Conservation (phyloP, 768 basidiomycete genomes). For the Lactarius hatsudake region DNA sequence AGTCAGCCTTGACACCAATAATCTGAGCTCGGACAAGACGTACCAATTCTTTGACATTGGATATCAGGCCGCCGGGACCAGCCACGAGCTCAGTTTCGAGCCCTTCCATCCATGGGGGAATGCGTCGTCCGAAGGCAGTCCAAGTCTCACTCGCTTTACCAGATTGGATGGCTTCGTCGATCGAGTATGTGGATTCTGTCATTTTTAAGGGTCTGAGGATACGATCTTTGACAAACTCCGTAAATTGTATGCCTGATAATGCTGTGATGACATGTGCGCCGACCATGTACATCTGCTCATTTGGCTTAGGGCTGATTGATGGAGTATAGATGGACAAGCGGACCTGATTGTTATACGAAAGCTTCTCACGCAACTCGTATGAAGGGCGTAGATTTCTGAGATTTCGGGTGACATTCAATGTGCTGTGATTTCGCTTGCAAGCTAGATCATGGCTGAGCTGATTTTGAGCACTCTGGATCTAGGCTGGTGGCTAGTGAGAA, state of each 20-base stretch:
- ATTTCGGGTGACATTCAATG: conserved; percentile 22
- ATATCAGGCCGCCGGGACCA: conserved; percentile 15
- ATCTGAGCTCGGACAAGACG: too few relatives aligned
- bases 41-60: conserved; percentile 37
- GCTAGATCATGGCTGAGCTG: too few relatives aligned
- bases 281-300: too few relatives aligned
- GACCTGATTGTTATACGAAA: too few relatives aligned
- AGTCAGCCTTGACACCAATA: too few relatives aligned
- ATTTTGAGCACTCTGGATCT: background rate
- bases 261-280: too few relatives aligned
- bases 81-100: too few relatives aligned
- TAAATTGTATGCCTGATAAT: conserved; percentile 31
- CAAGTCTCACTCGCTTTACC: conserved; percentile 36
- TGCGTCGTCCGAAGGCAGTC: too few relatives aligned
- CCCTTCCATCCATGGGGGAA: too few relatives aligned
- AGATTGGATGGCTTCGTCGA: conserved; percentile 33
- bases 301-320: conserved; percentile 1
- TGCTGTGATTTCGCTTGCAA: too few relatives aligned
- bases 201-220: conserved; percentile 43
- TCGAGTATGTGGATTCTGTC: conserved; percentile 41
- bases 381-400: background rate
- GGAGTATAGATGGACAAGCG: too few relatives aligned
- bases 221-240: conserved; percentile 41
- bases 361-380: too few relatives aligned
- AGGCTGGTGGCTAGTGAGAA: background rate